Evolutionary conservation across 2,329 filamentous ascomycete species (phyloP), one percentile per base, ranked within the genome.

Genomic region (Trichoderma asperellum): DNA sequence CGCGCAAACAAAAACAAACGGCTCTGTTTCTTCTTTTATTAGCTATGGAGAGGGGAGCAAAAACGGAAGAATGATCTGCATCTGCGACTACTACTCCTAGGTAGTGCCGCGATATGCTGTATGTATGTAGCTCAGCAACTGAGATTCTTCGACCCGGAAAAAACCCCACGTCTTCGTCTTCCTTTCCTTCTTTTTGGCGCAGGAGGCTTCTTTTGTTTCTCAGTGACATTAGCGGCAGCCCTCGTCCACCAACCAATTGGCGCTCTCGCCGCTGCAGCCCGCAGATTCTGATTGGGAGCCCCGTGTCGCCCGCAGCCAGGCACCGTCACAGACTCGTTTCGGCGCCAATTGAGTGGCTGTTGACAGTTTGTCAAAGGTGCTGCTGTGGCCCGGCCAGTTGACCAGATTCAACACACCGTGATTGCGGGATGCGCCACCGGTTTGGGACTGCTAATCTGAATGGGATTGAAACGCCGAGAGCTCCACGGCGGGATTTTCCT

Each of bases 281-380:
- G 24, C 47, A 7, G 29, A 37, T 37, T 11, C 35, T 16, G 8
- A 24, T 52, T 16, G 57, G 29, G 5, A 49, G 43, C 1, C 34
- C 35, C 55, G 12, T 12, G 35, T 34, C 29, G 37, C 43, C 49
- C 18, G 16, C 18, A 21, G 63, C 34, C 47, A 56, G 63, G 56
- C 68, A 40, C 27, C 10, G 68, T 70, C 27, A 47, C 63, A 68
- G 62, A 47, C 29, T 49, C 35, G 57, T 68, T 70, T 70, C 68
- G 65, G 62, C 60, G 63, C 57, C 60, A 65, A 60, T 70, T 61
- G 68, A 57, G 35, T 70, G 68, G 68, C 63, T 68, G 68, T 21
- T 43, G 35, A 24, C 6, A 29, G 32, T 52, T 67, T 34, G 59
- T 21, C 12, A 16, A 34, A 37, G 43, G 24, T 29, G 43, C 47